Evolutionary conservation across 2,329 filamentous ascomycete species (phyloP).

Genomic region (Alternaria incomplexa): DNA sequence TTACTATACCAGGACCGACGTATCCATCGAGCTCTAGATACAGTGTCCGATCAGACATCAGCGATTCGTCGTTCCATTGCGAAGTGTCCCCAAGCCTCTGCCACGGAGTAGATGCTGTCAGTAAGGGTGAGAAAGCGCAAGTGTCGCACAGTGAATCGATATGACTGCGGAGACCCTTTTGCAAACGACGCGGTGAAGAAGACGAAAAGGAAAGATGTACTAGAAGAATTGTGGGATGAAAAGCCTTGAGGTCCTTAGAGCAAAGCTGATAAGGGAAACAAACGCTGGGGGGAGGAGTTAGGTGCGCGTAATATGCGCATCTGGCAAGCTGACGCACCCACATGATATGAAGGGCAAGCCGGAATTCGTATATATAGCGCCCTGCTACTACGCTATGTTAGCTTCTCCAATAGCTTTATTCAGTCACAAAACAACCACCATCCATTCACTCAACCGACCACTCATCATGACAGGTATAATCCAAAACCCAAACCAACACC

Average conservation of each 20-base stretch:
- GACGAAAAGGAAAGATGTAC: not conserved
- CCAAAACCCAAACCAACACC: not conserved
- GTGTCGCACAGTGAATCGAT: not conserved
- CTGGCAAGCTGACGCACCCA: not conserved
- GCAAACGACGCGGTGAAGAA: not conserved
- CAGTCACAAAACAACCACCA: not conserved
- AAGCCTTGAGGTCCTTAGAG: not conserved
- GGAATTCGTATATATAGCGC: not conserved
- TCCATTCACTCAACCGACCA: not conserved
- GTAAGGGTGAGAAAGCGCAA: not conserved
- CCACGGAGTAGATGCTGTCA: not conserved
- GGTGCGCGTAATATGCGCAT: not conserved
- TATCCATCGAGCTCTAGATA: not conserved
- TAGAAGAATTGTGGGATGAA: not conserved
- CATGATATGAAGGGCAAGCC: not conserved
- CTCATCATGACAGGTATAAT: not conserved
- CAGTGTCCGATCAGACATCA: not conserved
- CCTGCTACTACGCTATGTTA: not conserved
- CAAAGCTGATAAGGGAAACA: not conserved
- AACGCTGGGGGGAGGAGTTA: not conserved
- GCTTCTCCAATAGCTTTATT: not conserved
- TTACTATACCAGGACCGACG: not conserved
- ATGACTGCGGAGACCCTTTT: not conserved
- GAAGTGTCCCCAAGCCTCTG: not conserved
- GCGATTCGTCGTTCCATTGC: not conserved